Evolutionary conservation across 805 yeast species (phyloP), one percentile per base, ranked within the genome.

Genomic region (Candida sakaeoensis): DNA sequence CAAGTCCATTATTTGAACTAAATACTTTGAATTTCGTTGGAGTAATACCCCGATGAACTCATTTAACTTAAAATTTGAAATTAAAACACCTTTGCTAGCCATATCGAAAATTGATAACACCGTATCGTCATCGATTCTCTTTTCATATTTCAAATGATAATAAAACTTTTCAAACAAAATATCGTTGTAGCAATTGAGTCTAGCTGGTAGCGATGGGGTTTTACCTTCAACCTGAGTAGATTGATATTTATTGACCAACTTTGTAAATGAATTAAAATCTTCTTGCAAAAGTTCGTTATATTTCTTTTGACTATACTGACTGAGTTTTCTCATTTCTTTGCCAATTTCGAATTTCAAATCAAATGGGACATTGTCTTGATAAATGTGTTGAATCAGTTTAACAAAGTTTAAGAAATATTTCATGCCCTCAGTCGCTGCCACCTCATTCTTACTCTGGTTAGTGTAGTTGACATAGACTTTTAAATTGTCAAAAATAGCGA

Each of bases 311-410:
- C 30, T 24, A 14, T 24, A 25, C 25, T 34, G 30, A 17, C 37
- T 34, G 3, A 13, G 3, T 25, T 48, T 49, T 14, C 60, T 54
- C 67, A 66, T 58, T 23, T 59, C 60, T 21, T 42, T 42, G 37
- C 49, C 54, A 21, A 64, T 48, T 8, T 54, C 46, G 25, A 56
- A 48, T 16, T 59, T 52, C 35, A 61, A 54, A 16, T 48, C 52
- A 17, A 28, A 34, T 4, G 37, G 37, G 16, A 34, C 5, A 6
- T 33, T 29, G 13, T 34, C 22, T 22, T 33, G 10, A 16, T 29
- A 29, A 12, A 37, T n/a, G 10, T 6, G 13, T 5, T 29, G 18
- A 3, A 30, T 19, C 34, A 29, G 27, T 23, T 29, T 24, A 9
- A 31, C 29, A 15, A 37, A 29, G 12, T 22, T 23, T 8, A 13